phyloP scores from a whole-genome alignment of 2,329 filamentous ascomycete species.

The Arthrinium phaeospermum region DNA sequence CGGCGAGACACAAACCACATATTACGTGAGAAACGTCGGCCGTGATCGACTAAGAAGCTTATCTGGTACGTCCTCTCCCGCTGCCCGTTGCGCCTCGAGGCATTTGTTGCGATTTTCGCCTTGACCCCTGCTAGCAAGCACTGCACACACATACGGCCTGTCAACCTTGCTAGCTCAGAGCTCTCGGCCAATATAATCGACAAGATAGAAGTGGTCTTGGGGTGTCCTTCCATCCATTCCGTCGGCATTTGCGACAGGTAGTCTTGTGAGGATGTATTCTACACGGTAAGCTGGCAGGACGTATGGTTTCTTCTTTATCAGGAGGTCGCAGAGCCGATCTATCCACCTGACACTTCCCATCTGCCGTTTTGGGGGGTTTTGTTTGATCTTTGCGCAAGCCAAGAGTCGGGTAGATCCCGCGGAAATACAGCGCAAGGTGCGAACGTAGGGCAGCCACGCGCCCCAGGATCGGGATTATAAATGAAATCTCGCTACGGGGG shows the following conservation, averaged over 20 bases:
- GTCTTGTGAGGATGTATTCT: slow-evolving; percentile 2
- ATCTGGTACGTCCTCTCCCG: neutral
- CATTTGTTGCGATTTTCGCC: neutral
- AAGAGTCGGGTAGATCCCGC: neutral
- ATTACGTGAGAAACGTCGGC: slow-evolving; percentile 1
- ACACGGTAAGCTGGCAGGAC: neutral
- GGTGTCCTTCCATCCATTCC: neutral
- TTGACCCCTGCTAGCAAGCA: neutral
- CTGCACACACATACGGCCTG: neutral
- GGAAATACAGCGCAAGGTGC: neutral
- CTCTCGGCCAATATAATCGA: neutral
- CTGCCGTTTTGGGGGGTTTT: neutral
- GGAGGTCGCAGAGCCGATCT: neutral
- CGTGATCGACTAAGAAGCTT: neutral
- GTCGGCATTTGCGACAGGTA: neutral
- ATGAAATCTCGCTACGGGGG: neutral
- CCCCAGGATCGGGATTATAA: slow-evolving; percentile 1
- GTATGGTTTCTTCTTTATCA: neutral
- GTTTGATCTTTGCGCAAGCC: neutral
- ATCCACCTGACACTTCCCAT: neutral
- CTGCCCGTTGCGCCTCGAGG: neutral
- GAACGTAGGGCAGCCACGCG: neutral
- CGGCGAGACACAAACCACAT: neutral
- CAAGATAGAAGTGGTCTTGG: neutral
- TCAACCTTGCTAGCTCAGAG: neutral